Conservation (phyloP, 345 rosid genomes). For the Salix suchowensis region DNA sequence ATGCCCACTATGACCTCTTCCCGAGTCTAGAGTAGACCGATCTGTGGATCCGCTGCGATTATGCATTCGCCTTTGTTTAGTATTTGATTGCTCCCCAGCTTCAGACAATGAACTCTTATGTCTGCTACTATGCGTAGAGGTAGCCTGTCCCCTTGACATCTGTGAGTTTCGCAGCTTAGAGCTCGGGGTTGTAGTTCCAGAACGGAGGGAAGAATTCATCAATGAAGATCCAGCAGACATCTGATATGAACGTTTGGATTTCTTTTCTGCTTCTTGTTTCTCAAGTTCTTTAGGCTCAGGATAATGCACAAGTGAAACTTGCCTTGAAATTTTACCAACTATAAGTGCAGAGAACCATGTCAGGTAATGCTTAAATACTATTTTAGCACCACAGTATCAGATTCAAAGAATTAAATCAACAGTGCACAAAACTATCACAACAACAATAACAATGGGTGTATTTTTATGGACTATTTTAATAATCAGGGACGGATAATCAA, state of each 20-base stretch:
- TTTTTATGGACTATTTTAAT: too few relatives aligned
- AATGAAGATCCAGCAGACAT: slow-evolving; percentile 33
- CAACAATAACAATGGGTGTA: too few relatives aligned
- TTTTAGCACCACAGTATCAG: neutral
- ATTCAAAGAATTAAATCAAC: too few relatives aligned
- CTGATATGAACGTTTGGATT: slow-evolving; percentile 14
- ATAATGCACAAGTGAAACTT: slow-evolving; percentile 54
- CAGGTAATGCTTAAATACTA: neutral
- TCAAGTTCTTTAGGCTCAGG: slow-evolving; percentile 64
- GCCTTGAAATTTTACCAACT: slow-evolving; percentile 60
- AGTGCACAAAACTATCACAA: too few relatives aligned
- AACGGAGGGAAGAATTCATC: slow-evolving; percentile 31
- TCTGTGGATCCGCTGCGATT: slow-evolving; percentile 21
- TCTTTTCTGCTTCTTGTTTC: slow-evolving; percentile 23
- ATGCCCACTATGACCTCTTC: slow-evolving; percentile 8
- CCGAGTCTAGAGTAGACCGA: slow-evolving; percentile 22
- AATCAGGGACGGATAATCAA: too few relatives aligned
- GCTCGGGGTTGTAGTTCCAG: slow-evolving; percentile 27
- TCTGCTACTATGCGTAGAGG: slow-evolving; percentile 45
- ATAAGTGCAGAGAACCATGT: slow-evolving; percentile 8
- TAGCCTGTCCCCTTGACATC: slow-evolving; percentile 20
- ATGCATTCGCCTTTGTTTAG: slow-evolving; percentile 27
- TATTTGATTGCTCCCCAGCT: slow-evolving; percentile 32
- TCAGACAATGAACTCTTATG: slow-evolving; percentile 31
- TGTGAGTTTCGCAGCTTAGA: slow-evolving; percentile 28